Percentiles rank a stretch among this genome's conserved stretches.
phyloP scores from a whole-genome alignment of 768 basidiomycete species.

The Tylopilus intermedius region DNA sequence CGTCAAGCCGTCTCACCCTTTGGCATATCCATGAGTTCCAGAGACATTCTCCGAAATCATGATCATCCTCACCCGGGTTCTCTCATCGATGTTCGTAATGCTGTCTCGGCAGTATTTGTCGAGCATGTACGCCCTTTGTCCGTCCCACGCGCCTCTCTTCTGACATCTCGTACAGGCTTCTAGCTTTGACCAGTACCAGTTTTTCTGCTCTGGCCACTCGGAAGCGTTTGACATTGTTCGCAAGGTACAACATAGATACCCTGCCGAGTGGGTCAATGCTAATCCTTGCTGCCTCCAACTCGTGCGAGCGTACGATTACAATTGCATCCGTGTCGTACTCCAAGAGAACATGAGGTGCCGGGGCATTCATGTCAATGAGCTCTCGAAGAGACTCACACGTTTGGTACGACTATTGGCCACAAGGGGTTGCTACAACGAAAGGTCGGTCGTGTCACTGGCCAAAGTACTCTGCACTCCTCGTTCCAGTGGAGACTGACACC shows the following conservation, averaged over 20 bases:
- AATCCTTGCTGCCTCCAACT: too few species aligned
- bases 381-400: too few species aligned
- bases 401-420: too few species aligned
- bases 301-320: too few species aligned
- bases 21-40: slow-evolving; percentile 41
- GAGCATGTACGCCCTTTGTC: slow-evolving; percentile 41
- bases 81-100: slow-evolving; percentile 40
- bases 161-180: slow-evolving; percentile 48
- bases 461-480: too few species aligned
- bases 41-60: slow-evolving; percentile 13
- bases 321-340: too few species aligned
- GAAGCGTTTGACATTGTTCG: slow-evolving; percentile 75
- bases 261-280: slow-evolving; percentile 58
- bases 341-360: too few species aligned
- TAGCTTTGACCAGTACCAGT: slow-evolving; percentile 73
- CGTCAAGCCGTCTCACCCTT: slow-evolving; percentile 44
- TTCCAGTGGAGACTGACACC: too few species aligned
- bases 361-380: too few species aligned
- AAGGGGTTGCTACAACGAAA: too few species aligned
- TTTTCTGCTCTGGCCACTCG: slow-evolving; percentile 83
- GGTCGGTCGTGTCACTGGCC: too few species aligned
- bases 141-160: background rate
- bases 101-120: slow-evolving; percentile 53
- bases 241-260: slow-evolving; percentile 55
- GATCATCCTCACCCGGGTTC: background rate